These are phyloP conservation scores for Aurantiochytrium sp. DNA, from an alignment of 108 stramenopile genomes.

Conservation along the genomic window DNA sequence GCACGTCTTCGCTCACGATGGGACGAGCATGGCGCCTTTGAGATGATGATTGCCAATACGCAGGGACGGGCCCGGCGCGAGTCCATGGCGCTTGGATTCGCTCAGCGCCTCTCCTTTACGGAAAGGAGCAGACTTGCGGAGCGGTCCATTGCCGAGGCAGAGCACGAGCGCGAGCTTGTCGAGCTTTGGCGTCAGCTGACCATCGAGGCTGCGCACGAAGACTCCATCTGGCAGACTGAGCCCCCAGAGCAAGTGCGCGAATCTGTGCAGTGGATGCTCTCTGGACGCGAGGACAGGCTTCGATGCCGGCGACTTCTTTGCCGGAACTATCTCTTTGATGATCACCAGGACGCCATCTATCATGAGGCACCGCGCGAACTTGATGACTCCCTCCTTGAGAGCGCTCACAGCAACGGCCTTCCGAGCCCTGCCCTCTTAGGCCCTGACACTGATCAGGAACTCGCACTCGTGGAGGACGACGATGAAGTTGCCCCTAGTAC, in stretches of 20 bases:
- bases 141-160: not conserved
- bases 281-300: not conserved
- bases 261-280: not conserved
- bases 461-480: not conserved
- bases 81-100: not conserved
- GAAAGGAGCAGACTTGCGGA: not conserved
- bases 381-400: not conserved
- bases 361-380: not conserved
- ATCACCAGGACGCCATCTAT: not conserved
- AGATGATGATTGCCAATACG: not conserved
- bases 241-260: not conserved
- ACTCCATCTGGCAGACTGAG: not conserved
- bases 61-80: not conserved
- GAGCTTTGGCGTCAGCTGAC: not conserved
- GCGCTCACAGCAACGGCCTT: no score
- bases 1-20: not conserved
- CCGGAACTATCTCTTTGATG: not conserved
- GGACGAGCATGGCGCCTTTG: not conserved
- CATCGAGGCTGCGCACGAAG: slow-evolving; percentile 6
- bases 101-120: not conserved
- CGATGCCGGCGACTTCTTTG: not conserved
- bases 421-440: no score
- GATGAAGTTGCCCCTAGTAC: not conserved
- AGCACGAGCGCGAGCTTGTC: not conserved
- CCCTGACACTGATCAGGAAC: no score